Conservation (phyloP, 2,329 filamentous ascomycete species). For the Helotiales sp. region DNA sequence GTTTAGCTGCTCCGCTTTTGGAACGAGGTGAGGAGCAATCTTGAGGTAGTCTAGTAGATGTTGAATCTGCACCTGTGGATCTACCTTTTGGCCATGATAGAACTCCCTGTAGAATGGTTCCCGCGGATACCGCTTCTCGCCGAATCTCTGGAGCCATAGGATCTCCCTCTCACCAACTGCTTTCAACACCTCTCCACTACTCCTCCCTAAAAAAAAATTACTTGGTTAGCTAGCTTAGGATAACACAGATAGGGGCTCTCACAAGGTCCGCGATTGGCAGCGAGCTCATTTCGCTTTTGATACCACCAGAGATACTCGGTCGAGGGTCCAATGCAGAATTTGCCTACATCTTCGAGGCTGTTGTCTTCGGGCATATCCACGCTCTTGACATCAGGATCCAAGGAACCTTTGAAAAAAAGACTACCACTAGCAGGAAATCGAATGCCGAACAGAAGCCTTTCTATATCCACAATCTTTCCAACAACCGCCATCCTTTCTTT, state of each 20-base stretch:
- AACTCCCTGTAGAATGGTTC: slow-evolving; percentile 30
- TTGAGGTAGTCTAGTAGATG: slow-evolving; percentile 30
- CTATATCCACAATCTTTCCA: slow-evolving; percentile 30
- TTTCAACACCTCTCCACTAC: slow-evolving; percentile 28
- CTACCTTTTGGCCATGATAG: slow-evolving; percentile 27
- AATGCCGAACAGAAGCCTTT: slow-evolving; percentile 28
- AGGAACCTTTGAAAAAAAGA: slow-evolving; percentile 31
- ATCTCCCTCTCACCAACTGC: slow-evolving; percentile 30
- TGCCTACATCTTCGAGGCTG: slow-evolving; percentile 13
- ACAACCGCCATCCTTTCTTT: slow-evolving; percentile 30
- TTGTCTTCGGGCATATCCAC: slow-evolving; percentile 28
- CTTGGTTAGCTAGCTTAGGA: slow-evolving; percentile 13
- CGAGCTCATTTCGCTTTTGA: slow-evolving; percentile 28
- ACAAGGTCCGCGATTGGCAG: slow-evolving; percentile 30
- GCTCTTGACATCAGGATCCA: slow-evolving; percentile 25
- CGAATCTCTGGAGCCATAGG: slow-evolving; percentile 27
- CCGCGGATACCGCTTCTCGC: slow-evolving; percentile 27
- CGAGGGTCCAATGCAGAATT: slow-evolving; percentile 32
- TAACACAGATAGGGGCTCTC: slow-evolving; percentile 17
- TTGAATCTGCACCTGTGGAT: slow-evolving; percentile 28
- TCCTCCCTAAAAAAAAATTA: slow-evolving; percentile 26
- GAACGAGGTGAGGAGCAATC: slow-evolving; percentile 29
- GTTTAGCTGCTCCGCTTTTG: slow-evolving; percentile 25
- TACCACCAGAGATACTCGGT: slow-evolving; percentile 34
- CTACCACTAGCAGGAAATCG: slow-evolving; percentile 31